Percentiles rank a stretch among this genome's conserved stretches.
Evolutionary conservation across 805 yeast genomes (phyloP).

Genomic region (Candida yuanshanica): DNA sequence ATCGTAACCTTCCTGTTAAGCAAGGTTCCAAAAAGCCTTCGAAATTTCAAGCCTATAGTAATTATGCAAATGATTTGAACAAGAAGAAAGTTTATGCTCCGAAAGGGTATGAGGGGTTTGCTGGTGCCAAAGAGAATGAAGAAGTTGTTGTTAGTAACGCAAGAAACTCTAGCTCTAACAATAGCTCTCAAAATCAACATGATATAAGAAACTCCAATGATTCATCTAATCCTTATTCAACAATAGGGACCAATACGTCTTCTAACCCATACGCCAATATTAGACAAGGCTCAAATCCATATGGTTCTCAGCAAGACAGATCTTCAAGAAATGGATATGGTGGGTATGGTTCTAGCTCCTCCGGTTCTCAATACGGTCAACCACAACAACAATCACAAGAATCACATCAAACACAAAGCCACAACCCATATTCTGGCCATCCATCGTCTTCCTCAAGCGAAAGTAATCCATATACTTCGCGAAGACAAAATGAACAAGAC

Average conservation of each 20-base stretch:
- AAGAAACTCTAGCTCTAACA: background rate
- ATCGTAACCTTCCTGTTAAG: slow-evolving; percentile 36
- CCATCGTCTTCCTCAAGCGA: slow-evolving; percentile 1
- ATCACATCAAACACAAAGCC: background rate
- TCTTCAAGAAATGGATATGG: background rate
- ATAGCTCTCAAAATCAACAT: slow-evolving; percentile 2
- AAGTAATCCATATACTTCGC: slow-evolving; percentile 2
- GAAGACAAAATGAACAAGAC: background rate
- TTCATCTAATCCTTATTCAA: slow-evolving; percentile 14
- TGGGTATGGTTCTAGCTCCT: background rate
- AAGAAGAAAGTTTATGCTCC: slow-evolving; percentile 34
- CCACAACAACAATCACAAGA: background rate
- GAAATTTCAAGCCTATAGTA: slow-evolving; percentile 43
- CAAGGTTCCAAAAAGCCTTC: slow-evolving; percentile 25
- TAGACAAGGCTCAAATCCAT: slow-evolving; percentile 4
- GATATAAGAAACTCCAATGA: background rate
- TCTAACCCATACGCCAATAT: slow-evolving; percentile 7
- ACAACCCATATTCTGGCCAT: slow-evolving; percentile 2
- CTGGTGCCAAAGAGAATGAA: slow-evolving; percentile 13
- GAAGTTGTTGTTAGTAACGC: background rate
- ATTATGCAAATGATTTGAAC: slow-evolving; percentile 37
- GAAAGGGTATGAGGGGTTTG: slow-evolving; percentile 30
- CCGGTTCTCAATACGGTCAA: background rate
- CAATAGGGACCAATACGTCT: slow-evolving; percentile 1
- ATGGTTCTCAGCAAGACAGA: slow-evolving; percentile 1